Percentiles rank a stretch among this genome's conserved stretches.
Evolutionary conservation across 805 yeast species (phyloP).

Genomic region (Metschnikowia baotianmanensis): DNA sequence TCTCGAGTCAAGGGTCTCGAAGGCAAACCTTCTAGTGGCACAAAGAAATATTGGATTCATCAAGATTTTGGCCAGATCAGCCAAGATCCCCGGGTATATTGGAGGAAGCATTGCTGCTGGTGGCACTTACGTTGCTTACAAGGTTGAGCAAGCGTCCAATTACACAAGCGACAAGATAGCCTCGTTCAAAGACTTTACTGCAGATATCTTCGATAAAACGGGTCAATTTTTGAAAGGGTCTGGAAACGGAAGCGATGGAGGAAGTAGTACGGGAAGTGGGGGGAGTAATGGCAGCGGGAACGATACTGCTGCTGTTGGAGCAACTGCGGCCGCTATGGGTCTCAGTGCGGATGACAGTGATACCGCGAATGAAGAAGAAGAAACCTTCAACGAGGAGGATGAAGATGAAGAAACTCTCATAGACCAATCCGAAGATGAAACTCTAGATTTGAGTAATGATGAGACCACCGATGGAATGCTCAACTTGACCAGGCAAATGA

Average conservation of each 20-base stretch:
- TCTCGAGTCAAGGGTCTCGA: conserved; percentile 6
- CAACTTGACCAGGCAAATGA: conserved; percentile 91
- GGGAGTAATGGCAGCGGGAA: conserved; percentile 29
- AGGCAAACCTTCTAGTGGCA: conserved; percentile 8
- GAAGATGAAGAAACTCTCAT: conserved; percentile 49
- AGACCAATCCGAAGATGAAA: conserved; percentile 33
- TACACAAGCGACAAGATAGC: conserved; percentile 67
- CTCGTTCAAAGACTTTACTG: conserved; percentile 60
- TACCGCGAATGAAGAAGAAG: conserved; percentile 25
- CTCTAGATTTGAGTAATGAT: conserved; percentile 46
- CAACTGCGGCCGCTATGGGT: conserved; percentile 57
- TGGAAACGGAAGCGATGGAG: conserved; percentile 17
- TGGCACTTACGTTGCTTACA: conserved; percentile 87
- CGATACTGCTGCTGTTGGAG: conserved; percentile 41
- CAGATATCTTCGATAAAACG: conserved; percentile 48
- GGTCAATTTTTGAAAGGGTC: conserved; percentile 41
- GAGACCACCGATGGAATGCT: conserved; percentile 77
- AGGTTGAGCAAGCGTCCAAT: conserved; percentile 80
- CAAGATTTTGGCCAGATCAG: conserved; percentile 52
- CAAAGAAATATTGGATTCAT: conserved; percentile 35
- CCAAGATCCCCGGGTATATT: conserved; percentile 71
- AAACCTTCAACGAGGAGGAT: conserved; percentile 50
- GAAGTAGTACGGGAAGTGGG: conserved; percentile 1
- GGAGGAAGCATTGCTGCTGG: conserved; percentile 96
- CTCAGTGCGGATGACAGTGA: conserved; percentile 34